Evolutionary conservation across 192 early-diverging fungal genomes (phyloP).

Genomic region (Geosiphon pyriformis): DNA sequence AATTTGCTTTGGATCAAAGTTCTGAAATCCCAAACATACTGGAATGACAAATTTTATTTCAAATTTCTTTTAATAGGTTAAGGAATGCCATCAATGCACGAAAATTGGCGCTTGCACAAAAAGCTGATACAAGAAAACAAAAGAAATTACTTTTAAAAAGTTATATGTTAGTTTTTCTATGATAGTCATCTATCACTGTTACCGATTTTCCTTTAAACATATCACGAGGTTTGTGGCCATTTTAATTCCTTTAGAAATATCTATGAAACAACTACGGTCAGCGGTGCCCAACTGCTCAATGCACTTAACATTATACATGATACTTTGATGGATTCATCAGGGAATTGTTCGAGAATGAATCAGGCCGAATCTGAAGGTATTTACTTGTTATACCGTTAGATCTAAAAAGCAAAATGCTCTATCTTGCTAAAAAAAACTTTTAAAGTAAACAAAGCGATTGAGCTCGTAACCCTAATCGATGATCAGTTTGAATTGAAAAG

Average conservation of each 20-base stretch:
- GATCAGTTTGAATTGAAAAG: too few relatives aligned
- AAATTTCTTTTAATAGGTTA: background rate
- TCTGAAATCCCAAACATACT: background rate
- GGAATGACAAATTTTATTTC: background rate
- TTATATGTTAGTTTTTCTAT: background rate
- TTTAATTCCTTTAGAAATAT: background rate
- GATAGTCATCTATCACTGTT: too few relatives aligned
- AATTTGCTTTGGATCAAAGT: background rate
- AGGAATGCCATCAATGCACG: background rate
- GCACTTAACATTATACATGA: background rate
- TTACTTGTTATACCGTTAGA: too few relatives aligned
- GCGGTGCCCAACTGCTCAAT: background rate
- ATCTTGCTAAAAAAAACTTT: too few relatives aligned
- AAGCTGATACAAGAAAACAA: background rate
- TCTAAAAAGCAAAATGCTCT: too few relatives aligned
- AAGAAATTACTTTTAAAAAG: background rate
- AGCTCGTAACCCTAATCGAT: too few relatives aligned
- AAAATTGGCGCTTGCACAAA: background rate
- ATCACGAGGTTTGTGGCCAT: background rate
- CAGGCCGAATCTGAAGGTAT: too few relatives aligned
- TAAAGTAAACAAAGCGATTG: too few relatives aligned
- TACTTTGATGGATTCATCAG: background rate
- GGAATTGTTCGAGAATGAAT: too few relatives aligned
- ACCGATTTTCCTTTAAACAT: background rate
- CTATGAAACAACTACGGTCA: background rate